Evolutionary conservation across 306 rosid species (phyloP), one percentile per base, ranked within the genome.

Genomic region (Prunus persica): DNA sequence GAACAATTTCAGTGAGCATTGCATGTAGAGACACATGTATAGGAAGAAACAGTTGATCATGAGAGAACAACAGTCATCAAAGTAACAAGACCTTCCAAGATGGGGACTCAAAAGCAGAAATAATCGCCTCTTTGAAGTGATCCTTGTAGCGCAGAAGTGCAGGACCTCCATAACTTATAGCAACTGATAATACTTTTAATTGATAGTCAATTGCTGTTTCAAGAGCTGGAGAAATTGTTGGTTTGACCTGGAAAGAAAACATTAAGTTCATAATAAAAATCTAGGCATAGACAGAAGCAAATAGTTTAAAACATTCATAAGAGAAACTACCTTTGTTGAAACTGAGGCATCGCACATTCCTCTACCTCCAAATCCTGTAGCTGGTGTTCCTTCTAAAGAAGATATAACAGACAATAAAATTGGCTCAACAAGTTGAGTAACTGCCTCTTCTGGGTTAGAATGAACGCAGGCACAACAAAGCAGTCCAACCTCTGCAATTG

Each of bases 381-480:
- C 61, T 3, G 98, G 96, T 76, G 82, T 88, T 82, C 92, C 93
- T 89, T 91, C 74, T 79, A 96, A 88, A 64, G 98, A 91, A 72
- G 99, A 87, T 74, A 88, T 87, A 65, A 84, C 96, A 79, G 97
- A 92, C 68, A 73, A 72, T 63, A 96, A 85, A 80, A 93, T 81
- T 75, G 99, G 99, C 89, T 89, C 97, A 69, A 96, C 80, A 78
- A 96, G 90, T 61, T 89, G 90, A 61, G 87, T 73, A 76, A 92
- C 90, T 66, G 98, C 96, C 85, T 87, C 99, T 82, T 92, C 96
- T 28, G 99, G 96, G 80, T 96, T 90, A 0, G 99, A 87, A 82
- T 92, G 97, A 72, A 96, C 88, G 75, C 98, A 92, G 54, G 99
- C 96, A 80, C 98, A 96, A 86, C 96, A 96, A 76, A 96, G 98